A percentile compares a stretch with the other conserved stretches of the same genome.
These are phyloP conservation scores for Ehretia macrophylla DNA, from an alignment of 257 asterid genomes.

Conservation along the genomic window DNA sequence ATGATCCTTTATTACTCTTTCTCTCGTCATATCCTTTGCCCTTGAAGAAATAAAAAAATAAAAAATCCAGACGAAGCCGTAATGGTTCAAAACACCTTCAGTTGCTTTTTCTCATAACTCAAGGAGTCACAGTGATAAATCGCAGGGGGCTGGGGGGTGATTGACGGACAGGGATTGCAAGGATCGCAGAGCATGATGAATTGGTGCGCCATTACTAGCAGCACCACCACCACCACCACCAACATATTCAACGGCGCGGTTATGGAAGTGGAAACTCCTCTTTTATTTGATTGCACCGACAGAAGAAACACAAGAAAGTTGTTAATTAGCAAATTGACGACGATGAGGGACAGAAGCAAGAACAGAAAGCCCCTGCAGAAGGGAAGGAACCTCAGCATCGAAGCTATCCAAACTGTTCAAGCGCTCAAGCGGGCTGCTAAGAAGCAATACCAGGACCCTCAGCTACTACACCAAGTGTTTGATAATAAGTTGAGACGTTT, in stretches of 20 bases:
- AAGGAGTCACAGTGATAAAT: too few relatives aligned
- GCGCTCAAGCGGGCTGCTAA: conserved; percentile 50
- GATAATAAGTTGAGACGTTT: conserved; percentile 49
- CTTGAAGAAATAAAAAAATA: too few relatives aligned
- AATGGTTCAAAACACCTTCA: too few relatives aligned
- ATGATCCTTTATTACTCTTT: too few relatives aligned
- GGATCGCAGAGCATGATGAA: background rate
- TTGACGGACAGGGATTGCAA: background rate
- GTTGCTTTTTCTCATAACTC: too few relatives aligned
- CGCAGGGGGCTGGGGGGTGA: background rate
- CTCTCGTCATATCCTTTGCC: too few relatives aligned
- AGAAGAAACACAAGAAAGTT: too few relatives aligned
- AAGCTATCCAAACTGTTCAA: conserved; percentile 71
- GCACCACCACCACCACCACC: background rate
- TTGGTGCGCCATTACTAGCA: background rate
- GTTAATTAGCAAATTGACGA: conserved; percentile 11
- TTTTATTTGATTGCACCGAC: background rate
- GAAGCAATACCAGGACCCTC: background rate
- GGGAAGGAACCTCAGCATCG: conserved; percentile 63
- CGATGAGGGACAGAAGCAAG: conserved; percentile 73
- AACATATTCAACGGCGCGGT: background rate
- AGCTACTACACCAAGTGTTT: conserved; percentile 30
- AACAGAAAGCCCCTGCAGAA: conserved; percentile 66
- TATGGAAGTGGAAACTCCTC: background rate
- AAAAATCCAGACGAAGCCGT: too few relatives aligned